Evolutionary conservation across 2,329 filamentous ascomycete genomes (phyloP).

Genomic region (Scedosporium aurantiacum): DNA sequence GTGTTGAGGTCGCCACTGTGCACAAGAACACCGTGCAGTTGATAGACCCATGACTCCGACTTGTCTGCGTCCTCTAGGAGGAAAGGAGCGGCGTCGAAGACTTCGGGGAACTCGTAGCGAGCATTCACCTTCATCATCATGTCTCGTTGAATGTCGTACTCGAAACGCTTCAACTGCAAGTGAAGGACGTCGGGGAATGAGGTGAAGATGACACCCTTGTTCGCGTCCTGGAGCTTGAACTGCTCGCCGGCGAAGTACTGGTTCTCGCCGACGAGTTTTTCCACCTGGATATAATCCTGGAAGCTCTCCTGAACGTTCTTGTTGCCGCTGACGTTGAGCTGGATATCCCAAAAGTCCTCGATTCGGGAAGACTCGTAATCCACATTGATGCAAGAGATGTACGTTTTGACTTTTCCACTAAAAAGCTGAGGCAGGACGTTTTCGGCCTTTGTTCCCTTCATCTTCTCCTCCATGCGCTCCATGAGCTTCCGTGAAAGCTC

Average conservation of each 20-base stretch:
- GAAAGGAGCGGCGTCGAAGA: slow-evolving; percentile 76
- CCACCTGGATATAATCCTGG: slow-evolving; percentile 89
- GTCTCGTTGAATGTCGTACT: slow-evolving; percentile 92
- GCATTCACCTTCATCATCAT: slow-evolving; percentile 99
- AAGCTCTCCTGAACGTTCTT: slow-evolving; percentile 90
- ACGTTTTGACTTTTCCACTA: slow-evolving; percentile 96
- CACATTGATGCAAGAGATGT: slow-evolving; percentile 97
- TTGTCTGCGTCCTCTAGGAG: slow-evolving; percentile 76
- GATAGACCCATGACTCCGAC: slow-evolving; percentile 83
- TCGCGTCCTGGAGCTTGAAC: slow-evolving; percentile 87
- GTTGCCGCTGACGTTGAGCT: slow-evolving; percentile 92
- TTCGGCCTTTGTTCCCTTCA: slow-evolving; percentile 92
- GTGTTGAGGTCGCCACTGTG: slow-evolving; percentile 96
- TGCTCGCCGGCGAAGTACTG: slow-evolving; percentile 91
- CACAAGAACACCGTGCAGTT: slow-evolving; percentile 88
- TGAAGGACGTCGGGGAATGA: slow-evolving; percentile 91
- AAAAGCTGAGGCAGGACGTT: slow-evolving; percentile 85
- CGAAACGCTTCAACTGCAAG: slow-evolving; percentile 91
- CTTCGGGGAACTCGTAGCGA: slow-evolving; percentile 78
- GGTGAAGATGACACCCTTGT: slow-evolving; percentile 95
- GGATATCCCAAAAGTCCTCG: slow-evolving; percentile 98
- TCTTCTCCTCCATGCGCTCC: slow-evolving; percentile 92
- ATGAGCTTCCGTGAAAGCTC: slow-evolving; percentile 93
- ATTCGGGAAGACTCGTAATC: slow-evolving; percentile 91
- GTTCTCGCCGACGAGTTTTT: slow-evolving; percentile 95